Percentiles rank a stretch among this genome's conserved stretches.
Conservation (phyloP, 2,329 filamentous ascomycete species). For the Cladosporium sp. region DNA sequence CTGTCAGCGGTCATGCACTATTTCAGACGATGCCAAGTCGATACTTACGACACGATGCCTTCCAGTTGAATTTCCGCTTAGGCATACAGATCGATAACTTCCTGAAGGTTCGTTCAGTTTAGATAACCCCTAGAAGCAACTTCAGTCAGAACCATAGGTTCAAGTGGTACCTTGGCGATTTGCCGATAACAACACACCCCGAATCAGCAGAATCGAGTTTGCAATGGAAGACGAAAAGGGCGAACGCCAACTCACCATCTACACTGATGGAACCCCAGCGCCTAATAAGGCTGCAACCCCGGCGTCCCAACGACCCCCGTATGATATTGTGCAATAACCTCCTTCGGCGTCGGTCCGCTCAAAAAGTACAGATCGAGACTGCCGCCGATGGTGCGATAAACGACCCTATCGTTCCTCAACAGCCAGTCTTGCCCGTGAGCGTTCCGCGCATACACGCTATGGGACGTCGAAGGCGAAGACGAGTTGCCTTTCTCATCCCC, state of each 20-base stretch:
- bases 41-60: constrained; percentile 34
- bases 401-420: constrained; percentile 28
- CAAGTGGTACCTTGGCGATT: no score
- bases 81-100: constrained; percentile 53
- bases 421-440: constrained; percentile 38
- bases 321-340: constrained; percentile 28
- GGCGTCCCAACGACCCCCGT: constrained; percentile 31
- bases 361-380: constrained; percentile 31
- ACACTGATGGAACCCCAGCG: constrained; percentile 31
- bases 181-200: no score
- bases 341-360: constrained; percentile 26
- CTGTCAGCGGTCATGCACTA: neutral
- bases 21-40: neutral
- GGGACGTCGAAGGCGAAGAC: constrained; percentile 24
- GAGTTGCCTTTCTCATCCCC: constrained; percentile 11
- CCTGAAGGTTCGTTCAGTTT: constrained; percentile 61
- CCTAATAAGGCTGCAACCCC: constrained; percentile 30
- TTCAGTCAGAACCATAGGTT: neutral
- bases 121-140: neutral
- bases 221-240: no score
- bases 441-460: constrained; percentile 38
- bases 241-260: constrained; percentile 21
- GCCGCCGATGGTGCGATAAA: constrained; percentile 35
- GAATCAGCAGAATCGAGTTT: no score
- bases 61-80: constrained; percentile 50